Evolutionary conservation across 2,329 filamentous ascomycete species (phyloP).

Genomic region (Colletotrichum trifolii): DNA sequence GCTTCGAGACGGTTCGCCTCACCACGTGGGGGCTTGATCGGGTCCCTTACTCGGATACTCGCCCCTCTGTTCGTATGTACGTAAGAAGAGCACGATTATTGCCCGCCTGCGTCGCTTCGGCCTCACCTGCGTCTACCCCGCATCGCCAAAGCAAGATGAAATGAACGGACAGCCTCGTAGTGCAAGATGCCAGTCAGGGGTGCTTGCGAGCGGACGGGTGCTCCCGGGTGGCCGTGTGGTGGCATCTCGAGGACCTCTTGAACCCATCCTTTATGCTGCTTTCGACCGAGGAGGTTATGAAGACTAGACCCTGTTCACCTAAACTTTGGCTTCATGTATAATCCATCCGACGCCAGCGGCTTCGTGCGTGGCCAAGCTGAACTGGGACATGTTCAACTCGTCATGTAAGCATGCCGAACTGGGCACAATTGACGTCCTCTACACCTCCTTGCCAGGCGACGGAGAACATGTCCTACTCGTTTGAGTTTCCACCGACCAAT

Average conservation of each 20-base stretch:
- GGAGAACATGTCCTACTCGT: background rate
- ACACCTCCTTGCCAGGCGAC: too few species aligned
- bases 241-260: background rate
- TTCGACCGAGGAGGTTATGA: too few species aligned
- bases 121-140: conserved; percentile 20
- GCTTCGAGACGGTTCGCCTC: background rate
- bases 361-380: background rate
- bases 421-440: too few species aligned
- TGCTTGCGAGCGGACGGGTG: conserved; percentile 10
- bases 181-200: conserved; percentile 29
- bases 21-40: conserved; percentile 1
- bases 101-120: too few species aligned
- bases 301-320: too few species aligned
- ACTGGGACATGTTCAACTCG: background rate
- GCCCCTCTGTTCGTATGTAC: conserved; percentile 5
- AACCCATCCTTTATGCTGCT: too few species aligned
- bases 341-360: background rate
- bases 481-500: background rate
- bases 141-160: conserved; percentile 23
- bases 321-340: too few species aligned
- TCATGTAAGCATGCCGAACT: too few species aligned
- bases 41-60: conserved; percentile 9
- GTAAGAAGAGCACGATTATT: background rate
- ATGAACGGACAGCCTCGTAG: conserved; percentile 5
- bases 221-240: conserved; percentile 25